Evolutionary conservation across 768 basidiomycete genomes (phyloP).

Genomic region (Ephemerocybe angulata): DNA sequence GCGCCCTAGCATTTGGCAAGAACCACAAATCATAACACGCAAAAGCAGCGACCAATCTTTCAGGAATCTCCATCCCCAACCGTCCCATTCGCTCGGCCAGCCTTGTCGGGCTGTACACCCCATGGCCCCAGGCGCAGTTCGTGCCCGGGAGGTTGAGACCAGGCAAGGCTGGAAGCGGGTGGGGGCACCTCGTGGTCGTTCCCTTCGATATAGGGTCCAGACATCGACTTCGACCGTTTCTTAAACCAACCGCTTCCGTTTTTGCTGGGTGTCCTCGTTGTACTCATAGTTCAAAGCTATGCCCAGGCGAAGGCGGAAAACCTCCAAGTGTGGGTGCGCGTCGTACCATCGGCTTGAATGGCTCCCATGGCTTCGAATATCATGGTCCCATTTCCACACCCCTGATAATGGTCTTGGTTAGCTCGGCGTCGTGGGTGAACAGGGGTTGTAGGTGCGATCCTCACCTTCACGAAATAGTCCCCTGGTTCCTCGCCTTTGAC

Average conservation of each 20-base stretch:
- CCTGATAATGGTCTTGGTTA: too few species aligned
- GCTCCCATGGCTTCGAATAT: too few species aligned
- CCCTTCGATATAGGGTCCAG: neutral
- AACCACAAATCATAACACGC: too few species aligned
- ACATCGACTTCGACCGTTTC: neutral
- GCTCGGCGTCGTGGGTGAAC: too few species aligned
- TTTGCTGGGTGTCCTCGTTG: conserved; percentile 69
- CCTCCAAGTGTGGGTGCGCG: conserved; percentile 85
- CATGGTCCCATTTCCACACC: too few species aligned
- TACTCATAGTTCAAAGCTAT: conserved; percentile 85
- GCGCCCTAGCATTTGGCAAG: too few species aligned
- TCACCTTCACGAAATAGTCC: too few species aligned
- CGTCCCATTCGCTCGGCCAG: neutral
- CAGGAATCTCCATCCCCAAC: too few species aligned
- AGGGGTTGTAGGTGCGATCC: too few species aligned
- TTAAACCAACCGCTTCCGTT: neutral
- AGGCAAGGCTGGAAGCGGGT: neutral
- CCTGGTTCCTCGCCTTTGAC: too few species aligned
- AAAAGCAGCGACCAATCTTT: too few species aligned
- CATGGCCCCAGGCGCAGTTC: neutral
- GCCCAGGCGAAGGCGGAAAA: conserved; percentile 80
- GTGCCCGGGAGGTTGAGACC: neutral
- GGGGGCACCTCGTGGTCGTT: neutral
- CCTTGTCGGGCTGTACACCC: neutral
- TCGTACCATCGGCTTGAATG: conserved; percentile 72